Base-by-base conservation (phyloP, 2,329 filamentous ascomycete genomes). In the Amesomyces nigricolor region DNA sequence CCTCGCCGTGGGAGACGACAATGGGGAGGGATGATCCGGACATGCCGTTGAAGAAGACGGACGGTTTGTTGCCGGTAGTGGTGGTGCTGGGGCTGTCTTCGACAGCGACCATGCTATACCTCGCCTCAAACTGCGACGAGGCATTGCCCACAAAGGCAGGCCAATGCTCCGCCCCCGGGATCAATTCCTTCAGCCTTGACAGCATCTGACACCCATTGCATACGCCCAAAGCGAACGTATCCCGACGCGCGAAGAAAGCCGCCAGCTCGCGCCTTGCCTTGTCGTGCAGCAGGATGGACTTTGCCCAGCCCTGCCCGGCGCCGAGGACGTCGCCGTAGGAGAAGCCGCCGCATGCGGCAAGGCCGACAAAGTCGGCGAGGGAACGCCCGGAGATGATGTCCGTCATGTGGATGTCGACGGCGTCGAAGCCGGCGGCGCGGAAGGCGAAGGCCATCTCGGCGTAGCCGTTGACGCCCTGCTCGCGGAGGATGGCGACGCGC, bases 401-500 rank as follows among this genome's bases (percentile, higher is more conserved):
- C 3, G 88, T 94, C 94, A 99, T 97, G 78, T 96, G 92, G 1
- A 97, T 87, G 67, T 99, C 92, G 46, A 97, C 82, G 13, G 91
- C 84, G 48, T 91, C 86, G 74, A 97, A 97, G 38, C 92, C 92
- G 43, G 94, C 92, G 37, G 85, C 85, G 62, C 87, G 85, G 79
- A 97, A 97, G 47, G 91, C 91, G 67, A 95, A 97, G 1, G 94
- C 94, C 89, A 99, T 95, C 71, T 99, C 94, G n/a, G 90, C 86
- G 65, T 96, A 84, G 42, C 91, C 89, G 73, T 99, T 97, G 63
- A 96, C 89, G 69, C 94, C 94, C 71, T 96, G 91, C 71, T 97
- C 94, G 67, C 94, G 82, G 19, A 99, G 83, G 64, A 99, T 95
- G 43, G 94, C 94, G 22, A 99, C 91, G 32, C 85, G 83, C 1